Evolutionary conservation across 306 rosid species (phyloP), one percentile per base, ranked within the genome.

Genomic region (Abrus precatorius): DNA sequence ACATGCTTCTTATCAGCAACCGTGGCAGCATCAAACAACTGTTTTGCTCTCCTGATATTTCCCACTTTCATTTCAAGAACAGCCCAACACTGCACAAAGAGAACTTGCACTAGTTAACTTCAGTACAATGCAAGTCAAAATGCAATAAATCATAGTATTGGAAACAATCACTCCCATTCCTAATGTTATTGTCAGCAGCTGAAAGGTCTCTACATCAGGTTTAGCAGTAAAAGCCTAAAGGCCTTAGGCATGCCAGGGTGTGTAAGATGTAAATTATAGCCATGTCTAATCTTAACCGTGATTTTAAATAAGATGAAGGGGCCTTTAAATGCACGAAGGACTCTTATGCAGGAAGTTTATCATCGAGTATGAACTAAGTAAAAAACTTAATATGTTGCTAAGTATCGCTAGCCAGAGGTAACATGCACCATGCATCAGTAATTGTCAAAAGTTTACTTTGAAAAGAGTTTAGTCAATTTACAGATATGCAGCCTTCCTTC

Each of bases 1-100:
- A 91, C 88, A 66, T 95, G 99, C 52, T 30, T 90, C 92, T 93
- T 91, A 89, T 93, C 87, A 68, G 98, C 99, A 76, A 95, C 97
- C 13, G 97, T 93, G 48, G 99, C 92, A 10, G 99, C 99, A 75
- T 95, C 99, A 68, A 95, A 95, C 28, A 95, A 73, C 29, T 90
- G 92, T 82, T 94, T 89, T 64, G 99, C 99, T 70, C 85, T 93
- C 86, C 95, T 89, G 66, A 85, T 73, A 79, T 95, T 95, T 44
- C 99, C 99, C 88, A 87, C 53, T 83, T 75, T 92, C 53, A 80
- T 90, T 80, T 93, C 99, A 85, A 95, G 84, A 87, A 93, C 97
- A 69, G 98, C 99, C 99, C 99, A 95, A 68, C 98, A 91, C 97
- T 95, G 89, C 64, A 64, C 72, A 64, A 76, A 71, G 54, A 75